These are phyloP conservation scores for Suillus plorans DNA, from an alignment of 768 basidiomycete genomes.

Conservation along the genomic window DNA sequence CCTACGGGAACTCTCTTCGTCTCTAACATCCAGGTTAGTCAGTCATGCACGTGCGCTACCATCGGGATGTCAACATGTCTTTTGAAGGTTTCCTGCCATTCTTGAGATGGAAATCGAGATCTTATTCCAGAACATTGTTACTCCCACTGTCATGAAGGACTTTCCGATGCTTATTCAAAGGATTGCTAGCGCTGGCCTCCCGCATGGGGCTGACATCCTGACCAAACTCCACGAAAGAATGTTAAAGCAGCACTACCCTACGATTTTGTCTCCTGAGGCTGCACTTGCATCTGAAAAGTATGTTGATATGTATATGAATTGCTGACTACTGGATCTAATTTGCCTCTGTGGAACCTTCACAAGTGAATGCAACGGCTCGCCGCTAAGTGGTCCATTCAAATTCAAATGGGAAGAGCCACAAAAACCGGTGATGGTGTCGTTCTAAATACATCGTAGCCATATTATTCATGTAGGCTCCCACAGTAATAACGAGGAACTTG, in stretches of 20 bases:
- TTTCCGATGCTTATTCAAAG: conserved; percentile 8
- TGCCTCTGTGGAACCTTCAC: background rate
- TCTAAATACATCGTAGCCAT: background rate
- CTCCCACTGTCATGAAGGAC: background rate
- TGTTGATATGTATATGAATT: background rate
- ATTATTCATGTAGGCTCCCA: background rate
- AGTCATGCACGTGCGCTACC: background rate
- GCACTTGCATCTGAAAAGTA: background rate
- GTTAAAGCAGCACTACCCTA: conserved; percentile 9
- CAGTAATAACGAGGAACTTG: background rate
- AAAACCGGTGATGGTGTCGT: background rate
- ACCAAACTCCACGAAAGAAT: conserved; percentile 7
- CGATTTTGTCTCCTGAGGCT: too few relatives aligned
- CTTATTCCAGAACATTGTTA: conserved; percentile 10
- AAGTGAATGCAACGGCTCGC: background rate
- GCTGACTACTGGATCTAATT: background rate
- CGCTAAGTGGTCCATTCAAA: background rate
- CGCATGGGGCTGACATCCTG: conserved; percentile 14
- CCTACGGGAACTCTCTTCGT: conserved; percentile 25
- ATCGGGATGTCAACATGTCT: background rate
- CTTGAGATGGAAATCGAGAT: conserved; percentile 10
- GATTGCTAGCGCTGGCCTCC: conserved; percentile 10
- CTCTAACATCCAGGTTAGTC: conserved; percentile 25
- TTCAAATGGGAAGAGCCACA: background rate
- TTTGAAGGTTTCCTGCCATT: conserved; percentile 7